These are phyloP conservation scores for Buxus sempervirens DNA, from an alignment of 164 flowering plant species.

Conservation along the genomic window DNA sequence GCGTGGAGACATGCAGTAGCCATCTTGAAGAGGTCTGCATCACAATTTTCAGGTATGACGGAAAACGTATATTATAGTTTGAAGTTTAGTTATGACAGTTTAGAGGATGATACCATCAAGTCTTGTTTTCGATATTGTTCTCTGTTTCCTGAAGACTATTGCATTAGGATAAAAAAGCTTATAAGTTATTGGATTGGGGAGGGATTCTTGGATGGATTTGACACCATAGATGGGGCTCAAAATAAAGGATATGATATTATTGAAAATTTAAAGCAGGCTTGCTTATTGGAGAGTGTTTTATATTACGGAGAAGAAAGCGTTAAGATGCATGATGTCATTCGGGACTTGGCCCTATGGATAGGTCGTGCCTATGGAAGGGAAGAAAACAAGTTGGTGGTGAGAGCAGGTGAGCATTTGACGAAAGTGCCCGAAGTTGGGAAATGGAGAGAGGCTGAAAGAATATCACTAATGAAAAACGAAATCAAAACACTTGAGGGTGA, in stretches of 20 bases:
- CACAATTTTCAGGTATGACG: background rate
- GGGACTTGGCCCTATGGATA: background rate
- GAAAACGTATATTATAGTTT: background rate
- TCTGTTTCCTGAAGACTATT: background rate
- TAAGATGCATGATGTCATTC: background rate
- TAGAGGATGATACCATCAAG: conserved; percentile 3
- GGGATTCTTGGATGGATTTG: background rate
- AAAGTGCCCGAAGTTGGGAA: background rate
- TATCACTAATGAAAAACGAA: background rate
- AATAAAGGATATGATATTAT: background rate
- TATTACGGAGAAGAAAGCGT: background rate
- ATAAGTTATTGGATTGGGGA: background rate
- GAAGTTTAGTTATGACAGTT: conserved; percentile 10
- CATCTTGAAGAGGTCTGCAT: background rate
- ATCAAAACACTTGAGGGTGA: background rate
- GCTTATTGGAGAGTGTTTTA: background rate
- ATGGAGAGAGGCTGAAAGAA: background rate
- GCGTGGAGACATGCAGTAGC: background rate
- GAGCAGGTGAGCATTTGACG: background rate
- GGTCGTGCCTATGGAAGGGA: background rate
- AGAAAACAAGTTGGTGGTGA: background rate
- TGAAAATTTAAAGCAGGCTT: background rate
- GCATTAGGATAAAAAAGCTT: background rate
- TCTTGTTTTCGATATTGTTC: conserved; percentile 5
- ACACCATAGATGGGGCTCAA: background rate